Conservation (phyloP, 129 eudicot genomes). For the Flaveria robusta region DNA sequence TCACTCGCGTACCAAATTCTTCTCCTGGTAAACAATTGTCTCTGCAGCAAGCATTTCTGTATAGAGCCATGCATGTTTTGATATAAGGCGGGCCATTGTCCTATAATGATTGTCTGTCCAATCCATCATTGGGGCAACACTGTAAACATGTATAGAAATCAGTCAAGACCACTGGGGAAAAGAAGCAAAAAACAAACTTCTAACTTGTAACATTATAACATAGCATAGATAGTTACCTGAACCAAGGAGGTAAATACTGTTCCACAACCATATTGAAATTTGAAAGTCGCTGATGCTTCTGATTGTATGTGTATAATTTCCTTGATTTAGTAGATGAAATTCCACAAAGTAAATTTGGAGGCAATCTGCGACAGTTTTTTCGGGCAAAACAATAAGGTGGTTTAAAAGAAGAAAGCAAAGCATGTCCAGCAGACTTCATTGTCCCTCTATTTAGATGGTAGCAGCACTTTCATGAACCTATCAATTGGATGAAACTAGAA, state of each 20-base stretch:
- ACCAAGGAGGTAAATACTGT: constrained; percentile 80
- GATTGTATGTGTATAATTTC: constrained; percentile 38
- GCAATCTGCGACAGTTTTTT: constrained; percentile 60
- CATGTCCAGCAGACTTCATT: constrained; percentile 71
- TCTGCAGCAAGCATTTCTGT: constrained; percentile 98
- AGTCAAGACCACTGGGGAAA: neutral
- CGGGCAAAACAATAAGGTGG: constrained; percentile 59
- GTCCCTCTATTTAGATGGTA: constrained; percentile 53
- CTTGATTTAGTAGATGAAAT: constrained; percentile 46
- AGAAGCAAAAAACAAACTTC: neutral
- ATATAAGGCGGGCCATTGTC: constrained; percentile 73
- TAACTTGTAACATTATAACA: neutral
- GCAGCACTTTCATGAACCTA: constrained; percentile 68
- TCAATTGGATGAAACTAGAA: constrained; percentile 55
- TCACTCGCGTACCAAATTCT: constrained; percentile 58
- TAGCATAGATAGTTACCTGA: constrained; percentile 58
- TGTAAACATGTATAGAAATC: constrained; percentile 28
- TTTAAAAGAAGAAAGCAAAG: constrained; percentile 68
- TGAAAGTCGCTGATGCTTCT: constrained; percentile 42
- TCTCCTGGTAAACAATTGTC: constrained; percentile 85
- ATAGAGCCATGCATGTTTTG: constrained; percentile 94
- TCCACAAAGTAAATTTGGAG: constrained; percentile 40
- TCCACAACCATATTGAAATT: constrained; percentile 57
- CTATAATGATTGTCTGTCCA: constrained; percentile 92
- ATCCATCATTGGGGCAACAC: constrained; percentile 99